Conservation (phyloP, 352 stramenopile species). For the Nothophytophthora sp. region DNA sequence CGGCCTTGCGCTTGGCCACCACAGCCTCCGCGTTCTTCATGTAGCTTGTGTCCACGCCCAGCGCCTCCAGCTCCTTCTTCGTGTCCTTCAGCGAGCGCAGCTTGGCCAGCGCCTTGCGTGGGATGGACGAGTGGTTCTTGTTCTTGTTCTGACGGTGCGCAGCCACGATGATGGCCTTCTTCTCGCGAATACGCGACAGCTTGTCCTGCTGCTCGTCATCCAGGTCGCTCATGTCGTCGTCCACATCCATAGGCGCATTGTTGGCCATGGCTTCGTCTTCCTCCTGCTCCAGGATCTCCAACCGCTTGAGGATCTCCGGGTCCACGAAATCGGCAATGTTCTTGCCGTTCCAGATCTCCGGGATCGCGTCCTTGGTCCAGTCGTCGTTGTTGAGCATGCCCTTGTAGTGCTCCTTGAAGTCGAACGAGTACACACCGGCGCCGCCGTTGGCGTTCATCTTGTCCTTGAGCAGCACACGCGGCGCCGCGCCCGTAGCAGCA, state of each 20-base stretch:
- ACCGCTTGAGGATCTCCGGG: conserved; percentile 96
- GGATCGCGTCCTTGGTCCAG: conserved; percentile 97
- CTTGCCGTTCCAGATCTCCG: conserved; percentile 99
- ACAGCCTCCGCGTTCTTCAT: conserved; percentile 90
- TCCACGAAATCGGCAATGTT: conserved; percentile 99
- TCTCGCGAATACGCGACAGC: conserved; percentile 77
- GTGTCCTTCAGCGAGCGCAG: conserved; percentile 73
- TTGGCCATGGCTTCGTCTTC: conserved; percentile 96
- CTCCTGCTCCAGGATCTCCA: conserved; percentile 96
- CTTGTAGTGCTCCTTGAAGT: conserved; percentile 98
- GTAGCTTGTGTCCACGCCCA: conserved; percentile 90
- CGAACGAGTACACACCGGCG: conserved; percentile 96
- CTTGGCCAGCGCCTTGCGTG: conserved; percentile 87
- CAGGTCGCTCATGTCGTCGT: conserved; percentile 89
- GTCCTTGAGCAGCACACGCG: conserved; percentile 79
- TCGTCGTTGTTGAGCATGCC: conserved; percentile 95
- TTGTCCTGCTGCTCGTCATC: conserved; percentile 97
- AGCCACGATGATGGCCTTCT: conserved; percentile 84
- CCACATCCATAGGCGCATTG: conserved; percentile 87
- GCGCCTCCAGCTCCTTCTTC: conserved; percentile 90
- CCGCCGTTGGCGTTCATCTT: conserved; percentile 96
- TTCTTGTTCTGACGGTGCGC: conserved; percentile 94
- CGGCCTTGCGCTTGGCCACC: conserved; percentile 64
- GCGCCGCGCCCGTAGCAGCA: conserved; percentile 19
- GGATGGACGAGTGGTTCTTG: conserved; percentile 92